Conservation (phyloP, 2,329 filamentous ascomycete genomes). For the Arthrinium puccinioides region DNA sequence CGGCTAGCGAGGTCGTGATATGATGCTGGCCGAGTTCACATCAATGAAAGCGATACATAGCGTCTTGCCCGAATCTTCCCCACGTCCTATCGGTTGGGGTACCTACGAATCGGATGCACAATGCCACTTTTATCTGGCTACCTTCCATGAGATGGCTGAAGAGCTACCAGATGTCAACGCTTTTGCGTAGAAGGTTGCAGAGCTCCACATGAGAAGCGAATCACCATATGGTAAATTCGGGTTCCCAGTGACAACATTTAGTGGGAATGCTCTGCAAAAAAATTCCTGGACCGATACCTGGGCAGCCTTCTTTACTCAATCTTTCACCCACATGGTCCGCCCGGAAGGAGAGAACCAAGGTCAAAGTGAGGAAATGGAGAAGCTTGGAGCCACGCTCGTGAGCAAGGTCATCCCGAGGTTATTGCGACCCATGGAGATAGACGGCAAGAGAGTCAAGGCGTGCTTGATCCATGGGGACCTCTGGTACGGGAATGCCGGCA, state of each 20-base stretch:
- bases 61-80: constrained; percentile 7
- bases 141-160: constrained; percentile 6
- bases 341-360: constrained; percentile 9
- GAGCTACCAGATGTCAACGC: constrained; percentile 5
- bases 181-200: constrained; percentile 6
- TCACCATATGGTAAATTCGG: constrained; percentile 15
- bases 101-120: constrained; percentile 19
- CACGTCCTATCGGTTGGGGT: constrained; percentile 10
- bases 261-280: constrained; percentile 8
- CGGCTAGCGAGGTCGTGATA: constrained; percentile 3
- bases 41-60: constrained; percentile 9
- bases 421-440: constrained; percentile 22
- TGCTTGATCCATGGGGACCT: constrained; percentile 22
- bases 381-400: constrained; percentile 7
- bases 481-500: constrained; percentile 20
- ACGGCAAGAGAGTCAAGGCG: constrained; percentile 18
- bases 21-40: constrained; percentile 7
- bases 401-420: constrained; percentile 19
- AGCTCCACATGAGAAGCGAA: constrained; percentile 8
- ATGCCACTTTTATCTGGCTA: constrained; percentile 24
- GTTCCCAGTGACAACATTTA: constrained; percentile 12
- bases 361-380: constrained; percentile 1
- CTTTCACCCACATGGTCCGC: constrained; percentile 7
- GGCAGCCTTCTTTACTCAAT: constrained; percentile 13
- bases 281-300: constrained; percentile 10